Conservation (phyloP, 2,329 filamentous ascomycete genomes). For the Colletotrichum sp. region DNA sequence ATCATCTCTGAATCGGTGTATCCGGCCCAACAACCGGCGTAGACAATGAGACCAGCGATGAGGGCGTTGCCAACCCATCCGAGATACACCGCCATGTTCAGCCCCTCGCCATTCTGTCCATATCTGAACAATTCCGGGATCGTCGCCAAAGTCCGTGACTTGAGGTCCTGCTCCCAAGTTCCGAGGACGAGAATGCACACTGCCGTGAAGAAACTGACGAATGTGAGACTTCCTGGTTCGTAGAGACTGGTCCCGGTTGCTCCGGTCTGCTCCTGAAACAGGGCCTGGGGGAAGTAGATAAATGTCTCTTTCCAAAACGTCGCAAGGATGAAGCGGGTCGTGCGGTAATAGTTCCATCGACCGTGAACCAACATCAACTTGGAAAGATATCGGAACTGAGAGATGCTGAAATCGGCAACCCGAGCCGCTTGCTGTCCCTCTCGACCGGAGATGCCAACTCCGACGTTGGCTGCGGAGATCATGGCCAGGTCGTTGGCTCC, state of each 20-base stretch:
- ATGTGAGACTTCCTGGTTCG: slow-evolving; percentile 83
- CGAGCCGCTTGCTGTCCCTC: slow-evolving; percentile 90
- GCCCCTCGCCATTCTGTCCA: slow-evolving; percentile 73
- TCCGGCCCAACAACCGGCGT: background rate
- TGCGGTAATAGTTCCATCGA: slow-evolving; percentile 90
- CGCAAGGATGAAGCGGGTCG: slow-evolving; percentile 84
- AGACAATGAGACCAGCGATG: slow-evolving; percentile 39
- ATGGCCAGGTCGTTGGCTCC: slow-evolving; percentile 95
- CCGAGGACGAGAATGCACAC: slow-evolving; percentile 87
- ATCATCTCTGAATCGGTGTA: background rate
- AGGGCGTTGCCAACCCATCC: slow-evolving; percentile 41
- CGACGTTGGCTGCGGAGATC: slow-evolving; percentile 87
- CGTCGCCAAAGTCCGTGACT: slow-evolving; percentile 81
- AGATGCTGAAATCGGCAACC: slow-evolving; percentile 89
- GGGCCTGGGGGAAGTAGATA: slow-evolving; percentile 84
- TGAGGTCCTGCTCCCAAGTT: slow-evolving; percentile 91
- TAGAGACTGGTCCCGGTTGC: slow-evolving; percentile 94
- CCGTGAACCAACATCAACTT: slow-evolving; percentile 85
- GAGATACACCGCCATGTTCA: slow-evolving; percentile 76
- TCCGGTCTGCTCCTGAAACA: slow-evolving; percentile 83
- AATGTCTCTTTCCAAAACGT: slow-evolving; percentile 91
- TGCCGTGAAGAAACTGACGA: slow-evolving; percentile 96
- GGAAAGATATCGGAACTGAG: slow-evolving; percentile 86
- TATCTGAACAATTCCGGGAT: slow-evolving; percentile 89
- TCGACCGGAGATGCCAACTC: slow-evolving; percentile 89